Conservation (phyloP, 1,284 basidiomycete species). For the Trichosporon sp. region DNA sequence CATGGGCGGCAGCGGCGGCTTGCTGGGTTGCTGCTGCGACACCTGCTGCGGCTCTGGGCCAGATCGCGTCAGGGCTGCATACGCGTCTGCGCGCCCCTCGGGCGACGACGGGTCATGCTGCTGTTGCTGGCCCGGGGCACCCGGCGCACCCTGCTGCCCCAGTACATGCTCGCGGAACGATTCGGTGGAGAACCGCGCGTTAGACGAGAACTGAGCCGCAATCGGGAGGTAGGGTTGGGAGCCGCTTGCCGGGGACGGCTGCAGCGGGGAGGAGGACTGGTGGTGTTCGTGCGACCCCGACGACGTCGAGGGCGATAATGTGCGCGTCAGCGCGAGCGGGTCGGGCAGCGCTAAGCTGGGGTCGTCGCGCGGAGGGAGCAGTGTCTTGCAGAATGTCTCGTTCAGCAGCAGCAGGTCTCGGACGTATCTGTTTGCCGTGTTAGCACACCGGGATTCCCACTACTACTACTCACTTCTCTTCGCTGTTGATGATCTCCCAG, state of each 20-base stretch:
- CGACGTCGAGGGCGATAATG: slow-evolving; percentile 24
- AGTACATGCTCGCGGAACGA: slow-evolving; percentile 15
- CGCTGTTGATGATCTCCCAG: slow-evolving; percentile 95
- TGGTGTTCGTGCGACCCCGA: slow-evolving; percentile 9
- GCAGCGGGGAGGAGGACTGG: not conserved
- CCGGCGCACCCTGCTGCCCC: not conserved
- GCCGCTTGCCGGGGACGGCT: not conserved
- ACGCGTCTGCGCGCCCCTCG: not conserved
- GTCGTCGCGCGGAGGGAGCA: slow-evolving; percentile 67
- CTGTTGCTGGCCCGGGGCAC: not conserved
- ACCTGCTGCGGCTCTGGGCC: not conserved
- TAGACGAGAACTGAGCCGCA: slow-evolving; percentile 66
- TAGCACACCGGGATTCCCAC: not conserved
- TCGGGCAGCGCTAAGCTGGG: slow-evolving; percentile 54
- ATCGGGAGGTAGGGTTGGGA: slow-evolving; percentile 63
- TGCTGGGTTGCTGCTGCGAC: not conserved
- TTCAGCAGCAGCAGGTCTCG: slow-evolving; percentile 83
- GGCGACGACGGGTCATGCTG: not conserved
- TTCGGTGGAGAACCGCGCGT: slow-evolving; percentile 15
- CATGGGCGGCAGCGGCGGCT: not conserved
- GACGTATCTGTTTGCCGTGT: slow-evolving; percentile 67
- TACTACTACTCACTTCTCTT: slow-evolving; percentile 68
- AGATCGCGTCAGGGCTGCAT: not conserved
- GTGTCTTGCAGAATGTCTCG: slow-evolving; percentile 83
- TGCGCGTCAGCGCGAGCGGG: slow-evolving; percentile 25